These are phyloP conservation scores for Beauveria rudraprayagi DNA, from an alignment of 2,329 filamentous ascomycete genomes.

Conservation along the genomic window DNA sequence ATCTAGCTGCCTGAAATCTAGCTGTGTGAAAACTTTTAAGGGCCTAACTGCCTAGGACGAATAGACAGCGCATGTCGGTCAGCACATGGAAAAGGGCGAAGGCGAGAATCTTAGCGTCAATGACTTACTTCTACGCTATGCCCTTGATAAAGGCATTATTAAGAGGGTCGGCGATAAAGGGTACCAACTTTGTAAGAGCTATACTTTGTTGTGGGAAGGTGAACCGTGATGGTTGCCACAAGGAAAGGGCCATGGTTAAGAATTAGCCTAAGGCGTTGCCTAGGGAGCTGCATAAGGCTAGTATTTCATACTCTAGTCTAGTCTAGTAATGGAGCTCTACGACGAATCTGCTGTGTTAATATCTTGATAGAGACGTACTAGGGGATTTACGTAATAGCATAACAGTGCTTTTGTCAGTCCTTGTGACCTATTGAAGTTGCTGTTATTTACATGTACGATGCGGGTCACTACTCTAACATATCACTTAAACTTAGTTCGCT, in stretches of 20 bases:
- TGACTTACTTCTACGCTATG: constrained; percentile 50
- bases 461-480: no score
- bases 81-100: constrained; percentile 74
- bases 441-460: no score
- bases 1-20: constrained; percentile 61
- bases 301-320: no score
- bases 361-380: no score
- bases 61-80: constrained; percentile 84
- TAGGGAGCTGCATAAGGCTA: no score
- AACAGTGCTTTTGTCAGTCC: no score
- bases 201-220: not conserved
- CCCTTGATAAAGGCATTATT: constrained; percentile 55
- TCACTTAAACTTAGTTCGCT: no score
- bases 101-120: constrained; percentile 50
- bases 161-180: constrained; percentile 35
- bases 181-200: not conserved
- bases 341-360: no score
- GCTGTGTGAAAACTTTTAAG: constrained; percentile 64
- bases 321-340: no score
- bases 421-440: no score
- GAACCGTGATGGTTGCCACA: not conserved
- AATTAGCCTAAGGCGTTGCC: no score
- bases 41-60: constrained; percentile 75
- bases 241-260: not conserved
- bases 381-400: no score